Evolutionary conservation across 2,329 filamentous ascomycete genomes (phyloP), one percentile per base, ranked within the genome.

Genomic region (Fusarium sp.): DNA sequence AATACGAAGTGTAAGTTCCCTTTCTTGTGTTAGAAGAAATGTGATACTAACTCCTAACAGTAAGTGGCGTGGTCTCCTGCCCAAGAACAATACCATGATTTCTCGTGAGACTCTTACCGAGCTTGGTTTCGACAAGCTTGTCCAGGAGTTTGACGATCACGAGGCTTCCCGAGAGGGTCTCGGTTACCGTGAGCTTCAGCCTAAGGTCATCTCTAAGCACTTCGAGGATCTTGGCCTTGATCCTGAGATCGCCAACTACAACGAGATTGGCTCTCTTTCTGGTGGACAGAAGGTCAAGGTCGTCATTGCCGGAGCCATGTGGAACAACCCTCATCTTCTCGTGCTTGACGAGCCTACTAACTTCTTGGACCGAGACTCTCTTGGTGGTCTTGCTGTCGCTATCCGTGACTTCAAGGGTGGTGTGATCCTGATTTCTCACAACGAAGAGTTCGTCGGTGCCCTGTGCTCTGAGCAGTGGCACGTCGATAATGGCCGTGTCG

Each of bases 211-310:
- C 81, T 92, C 92, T 62, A 97, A 98, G 88, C 96, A 99, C 83
- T 99, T 99, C 76, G 94, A 98, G 75, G 96, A 99, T 76, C 87
- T 98, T 36, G 96, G 96, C 62, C 88, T 99, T 51, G 96, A 98
- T 79, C 94, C 95, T 0, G 96, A 99, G 77, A 98, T 99, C 77
- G 96, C 96, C 76, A 97, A 97, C 83, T 96, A 99, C 88, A 98
- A 97, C 80, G 92, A 97, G 82, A 99, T 99, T 75, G 93, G 92
- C 67, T 96, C 94, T 75, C 86, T 99, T 13, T 97, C 94, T 11
- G 96, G 96, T 81, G 96, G 96, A 15, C 96, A 99, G 79, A 98
- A 98, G 82, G 96, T 99, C 83, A 99, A 99, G 87, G 96, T 99
- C 47, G 96, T 99, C 68, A 89, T 99, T 73, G 96, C 93, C 4